Conservation (phyloP, 2,329 filamentous ascomycete species). For the Apiospora aurea region DNA sequence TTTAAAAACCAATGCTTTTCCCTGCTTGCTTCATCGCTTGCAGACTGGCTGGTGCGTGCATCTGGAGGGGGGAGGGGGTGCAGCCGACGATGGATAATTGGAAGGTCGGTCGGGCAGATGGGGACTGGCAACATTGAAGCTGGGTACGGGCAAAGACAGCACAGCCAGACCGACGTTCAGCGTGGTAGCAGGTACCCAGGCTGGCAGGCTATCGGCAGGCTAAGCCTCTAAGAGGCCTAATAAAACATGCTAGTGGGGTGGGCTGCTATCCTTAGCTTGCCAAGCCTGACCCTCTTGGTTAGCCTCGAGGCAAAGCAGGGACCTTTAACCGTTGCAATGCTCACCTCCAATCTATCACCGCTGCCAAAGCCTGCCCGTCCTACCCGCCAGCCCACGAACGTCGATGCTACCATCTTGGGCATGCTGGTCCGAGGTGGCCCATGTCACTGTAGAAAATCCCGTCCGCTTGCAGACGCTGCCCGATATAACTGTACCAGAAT, state of each 20-base stretch:
- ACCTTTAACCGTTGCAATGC: background rate
- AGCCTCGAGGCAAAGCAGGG: background rate
- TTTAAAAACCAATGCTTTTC: slow-evolving; percentile 23
- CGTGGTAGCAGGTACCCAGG: background rate
- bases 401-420: background rate
- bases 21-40: slow-evolving; percentile 9
- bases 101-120: background rate
- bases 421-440: background rate
- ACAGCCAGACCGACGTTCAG: background rate
- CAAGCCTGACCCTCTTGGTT: background rate
- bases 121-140: too few relatives aligned
- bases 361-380: background rate
- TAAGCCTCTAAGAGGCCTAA: slow-evolving; percentile 14
- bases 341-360: background rate
- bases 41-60: background rate
- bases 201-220: background rate
- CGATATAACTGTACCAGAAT: background rate
- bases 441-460: background rate
- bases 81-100: background rate
- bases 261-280: background rate
- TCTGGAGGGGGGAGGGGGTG: slow-evolving; percentile 3
- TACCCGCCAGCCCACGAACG: slow-evolving; percentile 1
- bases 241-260: slow-evolving; percentile 13
- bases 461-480: background rate
- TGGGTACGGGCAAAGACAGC: background rate